Base-by-base conservation (phyloP, 495 filamentous ascomycete genomes). In the Hypoxylon trugodes region DNA sequence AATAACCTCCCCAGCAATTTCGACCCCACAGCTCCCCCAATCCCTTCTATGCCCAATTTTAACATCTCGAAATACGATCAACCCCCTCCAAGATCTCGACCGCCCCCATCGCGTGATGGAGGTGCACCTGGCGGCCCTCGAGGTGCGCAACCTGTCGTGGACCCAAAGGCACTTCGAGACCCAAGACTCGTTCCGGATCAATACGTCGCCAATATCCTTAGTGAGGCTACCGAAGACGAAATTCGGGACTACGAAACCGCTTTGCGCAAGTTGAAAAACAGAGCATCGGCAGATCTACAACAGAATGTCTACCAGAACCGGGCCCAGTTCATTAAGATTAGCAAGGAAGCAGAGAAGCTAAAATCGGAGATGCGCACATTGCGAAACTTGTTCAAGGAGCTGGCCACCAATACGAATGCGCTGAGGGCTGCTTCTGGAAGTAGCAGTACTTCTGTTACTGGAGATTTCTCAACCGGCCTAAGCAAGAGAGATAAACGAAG, bases 251-350 rank as follows among this genome's bases (percentile, higher is more conserved):
- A 88, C 73, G 90, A 96, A 67, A 70, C 79, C 36, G 85, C 84
- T 8, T 79, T 99, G 28, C 84, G 86, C 60, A 91, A 91, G 69
- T 80, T 94, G 42, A 92, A 93, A 69, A 87, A 86, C 61, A 85
- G 91, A 30, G 93, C 92, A 1, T 92, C 93, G 2, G 87, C 87
- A 25, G 92, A 98, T 68, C 82, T 99, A 7, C 96, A 98, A 69
- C 90, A 96, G 68, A 99, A 92, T 79, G 92, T 99, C 26, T 97
- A 94, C 74, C 93, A 97, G 70, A 99, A 99, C 75, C 88, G 95
- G 40, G 96, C 93, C 0, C 94, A 98, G 68, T 99, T 99, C 76
- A 96, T 99, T 80, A 94, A 96, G 68, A 98, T 99, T 75, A 96
- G 92, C 74, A 95, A 97, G 77, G 96, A 99, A 76, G 96, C 96